These are phyloP conservation scores for Meyerozyma guilliermondii DNA, from an alignment of 1,139 yeast genomes.

Conservation along the genomic window DNA sequence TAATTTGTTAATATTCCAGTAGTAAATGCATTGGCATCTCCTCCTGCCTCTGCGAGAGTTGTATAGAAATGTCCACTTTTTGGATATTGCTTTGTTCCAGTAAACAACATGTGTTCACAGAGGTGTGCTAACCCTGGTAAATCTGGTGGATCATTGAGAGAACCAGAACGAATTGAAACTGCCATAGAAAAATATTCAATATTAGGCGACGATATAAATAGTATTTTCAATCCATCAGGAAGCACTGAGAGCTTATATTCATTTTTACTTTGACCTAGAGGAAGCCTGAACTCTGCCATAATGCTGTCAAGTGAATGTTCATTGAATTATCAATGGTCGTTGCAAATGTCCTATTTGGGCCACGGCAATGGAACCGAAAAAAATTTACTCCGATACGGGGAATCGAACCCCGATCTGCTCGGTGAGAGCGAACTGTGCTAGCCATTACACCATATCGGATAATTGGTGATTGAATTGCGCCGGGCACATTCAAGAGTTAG, in stretches of 20 bases:
- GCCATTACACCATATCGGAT: slow-evolving; percentile 29
- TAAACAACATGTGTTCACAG: slow-evolving; percentile 64
- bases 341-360: slow-evolving; percentile 1
- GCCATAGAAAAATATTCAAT: slow-evolving; percentile 12
- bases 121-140: slow-evolving; percentile 66
- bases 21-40: slow-evolving; percentile 61
- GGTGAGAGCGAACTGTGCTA: slow-evolving; percentile 26
- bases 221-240: slow-evolving; percentile 8
- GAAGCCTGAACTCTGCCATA: not conserved
- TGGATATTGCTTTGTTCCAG: slow-evolving; percentile 54
- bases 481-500: too few species aligned
- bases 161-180: slow-evolving; percentile 56
- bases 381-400: slow-evolving; percentile 39
- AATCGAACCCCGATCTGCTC: slow-evolving; percentile 45
- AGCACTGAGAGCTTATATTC: slow-evolving; percentile 5
- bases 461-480: slow-evolving; percentile 1
- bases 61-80: slow-evolving; percentile 41
- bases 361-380: slow-evolving; percentile 2
- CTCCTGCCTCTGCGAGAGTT: slow-evolving; percentile 43
- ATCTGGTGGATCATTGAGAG: slow-evolving; percentile 54
- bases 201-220: slow-evolving; percentile 8
- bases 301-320: not conserved
- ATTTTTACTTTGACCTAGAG: not conserved
- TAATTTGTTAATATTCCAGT: slow-evolving; percentile 60
- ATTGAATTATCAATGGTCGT: not conserved